These are phyloP conservation scores for Irpex rosettiformis DNA, from an alignment of 1,284 basidiomycete species.

Conservation along the genomic window DNA sequence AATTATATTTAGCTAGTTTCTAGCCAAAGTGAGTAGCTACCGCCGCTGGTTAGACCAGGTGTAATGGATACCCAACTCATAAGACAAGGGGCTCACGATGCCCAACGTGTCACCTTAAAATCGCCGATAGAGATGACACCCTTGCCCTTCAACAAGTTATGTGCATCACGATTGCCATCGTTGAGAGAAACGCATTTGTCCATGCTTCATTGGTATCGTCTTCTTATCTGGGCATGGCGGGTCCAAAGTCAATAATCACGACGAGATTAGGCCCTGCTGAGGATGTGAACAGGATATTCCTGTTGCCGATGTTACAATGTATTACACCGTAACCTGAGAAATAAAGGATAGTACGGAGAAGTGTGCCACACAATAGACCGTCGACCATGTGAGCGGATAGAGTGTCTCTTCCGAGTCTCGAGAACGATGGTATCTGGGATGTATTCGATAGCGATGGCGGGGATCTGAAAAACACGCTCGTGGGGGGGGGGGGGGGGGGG, in stretches of 20 bases:
- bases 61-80: neutral
- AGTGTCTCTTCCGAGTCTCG: neutral
- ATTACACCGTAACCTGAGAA: constrained; percentile 2
- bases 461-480: constrained; percentile 5
- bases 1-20: no score
- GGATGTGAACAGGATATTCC: constrained; percentile 8
- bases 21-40: no score
- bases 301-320: constrained; percentile 3
- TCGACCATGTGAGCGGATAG: neutral
- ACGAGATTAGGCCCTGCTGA: constrained; percentile 1
- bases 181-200: neutral
- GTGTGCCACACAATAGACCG: neutral
- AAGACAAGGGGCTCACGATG: neutral
- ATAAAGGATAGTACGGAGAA: neutral
- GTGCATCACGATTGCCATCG: neutral
- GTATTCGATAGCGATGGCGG: constrained; percentile 10
- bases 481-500: no score
- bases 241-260: constrained; percentile 11
- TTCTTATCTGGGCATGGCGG: neutral
- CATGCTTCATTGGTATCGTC: constrained; percentile 4
- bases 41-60: no score
- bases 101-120: no score
- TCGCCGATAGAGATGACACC: neutral
- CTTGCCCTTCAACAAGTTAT: neutral
- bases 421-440: constrained; percentile 11